phyloP scores from a whole-genome alignment of 2,329 filamentous ascomycete genomes.

The Sporothrix luriei region DNA sequence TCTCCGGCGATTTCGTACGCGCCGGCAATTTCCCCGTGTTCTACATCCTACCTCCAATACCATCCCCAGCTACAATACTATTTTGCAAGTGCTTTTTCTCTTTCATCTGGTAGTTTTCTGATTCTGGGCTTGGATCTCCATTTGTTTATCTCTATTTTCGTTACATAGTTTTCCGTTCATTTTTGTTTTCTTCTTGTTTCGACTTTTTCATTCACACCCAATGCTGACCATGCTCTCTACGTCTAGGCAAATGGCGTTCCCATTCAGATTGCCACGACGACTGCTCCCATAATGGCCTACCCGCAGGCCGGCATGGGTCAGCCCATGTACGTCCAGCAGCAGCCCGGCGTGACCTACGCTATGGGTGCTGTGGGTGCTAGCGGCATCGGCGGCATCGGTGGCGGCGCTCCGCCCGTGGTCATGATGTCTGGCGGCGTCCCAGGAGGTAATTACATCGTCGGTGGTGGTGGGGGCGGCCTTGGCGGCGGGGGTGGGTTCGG shows the following conservation, averaged over 20 bases:
- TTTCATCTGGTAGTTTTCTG: not conserved
- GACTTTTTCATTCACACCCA: too few relatives aligned
- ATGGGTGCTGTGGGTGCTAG: constrained; percentile 20
- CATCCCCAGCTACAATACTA: not conserved
- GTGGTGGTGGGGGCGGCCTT: constrained; percentile 45
- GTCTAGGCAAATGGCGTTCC: not conserved
- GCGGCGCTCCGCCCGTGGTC: constrained; percentile 38
- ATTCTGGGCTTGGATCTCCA: not conserved
- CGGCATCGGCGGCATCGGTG: constrained; percentile 33
- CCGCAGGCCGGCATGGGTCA: constrained; percentile 29
- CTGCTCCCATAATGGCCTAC: constrained; percentile 33
- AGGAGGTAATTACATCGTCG: constrained; percentile 30
- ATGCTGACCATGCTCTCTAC: not conserved
- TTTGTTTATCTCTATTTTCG: not conserved
- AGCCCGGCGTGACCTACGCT: constrained; percentile 30
- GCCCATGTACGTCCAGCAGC: constrained; percentile 29
- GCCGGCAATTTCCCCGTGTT: not conserved
- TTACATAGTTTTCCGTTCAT: not conserved
- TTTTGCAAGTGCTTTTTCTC: constrained; percentile 29
- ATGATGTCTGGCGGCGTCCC: constrained; percentile 37
- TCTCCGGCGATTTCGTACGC: not conserved
- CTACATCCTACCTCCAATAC: not conserved
- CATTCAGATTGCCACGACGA: constrained; percentile 33
- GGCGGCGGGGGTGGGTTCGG: constrained; percentile 8
- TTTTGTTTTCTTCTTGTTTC: not conserved